Conservation (phyloP, 192 early-diverging fungal species). For the Chytriomyces confervae region DNA sequence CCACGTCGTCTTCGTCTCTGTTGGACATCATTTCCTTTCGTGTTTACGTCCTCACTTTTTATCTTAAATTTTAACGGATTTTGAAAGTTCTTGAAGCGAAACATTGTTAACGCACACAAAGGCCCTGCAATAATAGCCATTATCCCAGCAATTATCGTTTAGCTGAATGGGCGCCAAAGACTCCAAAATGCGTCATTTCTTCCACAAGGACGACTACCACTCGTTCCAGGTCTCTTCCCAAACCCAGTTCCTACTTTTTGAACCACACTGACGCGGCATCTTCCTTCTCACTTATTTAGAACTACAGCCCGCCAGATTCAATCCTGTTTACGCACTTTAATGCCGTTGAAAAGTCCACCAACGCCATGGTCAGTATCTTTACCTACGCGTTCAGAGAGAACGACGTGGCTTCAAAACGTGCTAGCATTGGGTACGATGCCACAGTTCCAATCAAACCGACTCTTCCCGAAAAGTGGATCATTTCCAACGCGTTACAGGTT, state of each 20-base stretch:
- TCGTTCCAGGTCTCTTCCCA: conserved; percentile 6
- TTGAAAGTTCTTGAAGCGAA: too few relatives aligned
- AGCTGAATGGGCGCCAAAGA: conserved; percentile 18
- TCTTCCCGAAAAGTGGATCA: conserved; percentile 27
- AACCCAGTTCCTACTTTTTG: background rate
- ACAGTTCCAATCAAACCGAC: background rate
- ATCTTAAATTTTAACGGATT: too few relatives aligned
- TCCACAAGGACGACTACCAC: conserved; percentile 31
- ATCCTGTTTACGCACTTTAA: conserved; percentile 31
- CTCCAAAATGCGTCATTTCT: conserved; percentile 16
- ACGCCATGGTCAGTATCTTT: conserved; percentile 19
- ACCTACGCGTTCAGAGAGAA: conserved; percentile 14
- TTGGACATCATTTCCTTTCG: background rate
- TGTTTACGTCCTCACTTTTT: background rate
- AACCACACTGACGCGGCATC: background rate
- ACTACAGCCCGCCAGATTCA: conserved; percentile 21
- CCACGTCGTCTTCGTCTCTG: background rate
- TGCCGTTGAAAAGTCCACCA: conserved; percentile 24
- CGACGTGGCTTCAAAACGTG: background rate
- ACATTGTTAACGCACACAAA: too few relatives aligned
- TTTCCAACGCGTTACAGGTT: conserved; percentile 34
- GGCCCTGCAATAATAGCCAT: too few relatives aligned
- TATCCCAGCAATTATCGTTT: too few relatives aligned
- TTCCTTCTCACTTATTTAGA: background rate
- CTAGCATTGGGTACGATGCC: background rate